Conservation (phyloP, 192 early-diverging fungal genomes). For the Dissophora globulifera region DNA sequence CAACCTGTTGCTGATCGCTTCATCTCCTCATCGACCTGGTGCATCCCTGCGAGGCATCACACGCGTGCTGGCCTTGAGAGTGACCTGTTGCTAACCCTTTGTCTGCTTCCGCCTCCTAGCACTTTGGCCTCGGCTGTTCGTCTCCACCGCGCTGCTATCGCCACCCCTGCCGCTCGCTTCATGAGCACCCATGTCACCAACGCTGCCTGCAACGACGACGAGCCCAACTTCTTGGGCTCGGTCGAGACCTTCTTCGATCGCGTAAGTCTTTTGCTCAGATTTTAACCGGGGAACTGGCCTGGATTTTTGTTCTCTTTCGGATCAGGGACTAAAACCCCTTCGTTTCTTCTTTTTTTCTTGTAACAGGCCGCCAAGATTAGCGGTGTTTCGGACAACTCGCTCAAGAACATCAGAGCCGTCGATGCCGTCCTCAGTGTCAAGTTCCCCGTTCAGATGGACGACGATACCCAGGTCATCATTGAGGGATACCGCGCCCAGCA, state of each 20-base stretch:
- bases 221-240: conserved; percentile 77
- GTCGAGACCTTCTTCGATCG: conserved; percentile 78
- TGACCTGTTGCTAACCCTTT: too few species aligned
- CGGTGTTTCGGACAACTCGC: conserved; percentile 64
- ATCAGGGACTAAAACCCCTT: too few species aligned
- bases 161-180: conserved; percentile 22
- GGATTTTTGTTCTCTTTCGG: too few species aligned
- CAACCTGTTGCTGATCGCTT: too few species aligned
- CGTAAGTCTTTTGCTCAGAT: conserved; percentile 23
- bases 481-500: conserved; percentile 85
- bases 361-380: conserved; percentile 70
- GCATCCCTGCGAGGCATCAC: too few species aligned
- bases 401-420: conserved; percentile 77
- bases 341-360: background rate
- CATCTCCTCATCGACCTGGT: too few species aligned
- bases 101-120: conserved; percentile 1
- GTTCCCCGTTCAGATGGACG: conserved; percentile 77
- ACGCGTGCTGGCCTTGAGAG: too few species aligned
- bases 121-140: conserved; percentile 42
- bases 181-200: conserved; percentile 61
- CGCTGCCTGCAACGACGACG: conserved; percentile 68
- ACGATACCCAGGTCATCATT: conserved; percentile 77
- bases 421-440: conserved; percentile 79
- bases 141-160: conserved; percentile 15
- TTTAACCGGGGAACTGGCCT: too few species aligned